Evolutionary conservation across 2,329 filamentous ascomycete species (phyloP).

Genomic region (Rhynchosporium secalis): DNA sequence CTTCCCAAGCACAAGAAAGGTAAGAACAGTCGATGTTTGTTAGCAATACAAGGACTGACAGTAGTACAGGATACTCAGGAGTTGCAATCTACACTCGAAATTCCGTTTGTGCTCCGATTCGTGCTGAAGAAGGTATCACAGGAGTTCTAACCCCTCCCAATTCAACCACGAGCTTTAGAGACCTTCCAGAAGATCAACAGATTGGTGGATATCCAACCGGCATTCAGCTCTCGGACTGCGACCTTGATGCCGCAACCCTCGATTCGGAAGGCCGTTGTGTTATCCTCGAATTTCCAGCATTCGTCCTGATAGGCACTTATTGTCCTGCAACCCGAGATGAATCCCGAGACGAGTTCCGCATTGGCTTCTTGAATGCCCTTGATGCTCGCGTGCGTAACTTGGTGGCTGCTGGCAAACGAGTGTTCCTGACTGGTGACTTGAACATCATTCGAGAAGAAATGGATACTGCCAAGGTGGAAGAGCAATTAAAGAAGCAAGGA

Average conservation of each 20-base stretch:
- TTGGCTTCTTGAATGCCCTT: constrained; percentile 75
- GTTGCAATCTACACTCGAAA: constrained; percentile 95
- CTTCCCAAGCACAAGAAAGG: constrained; percentile 93
- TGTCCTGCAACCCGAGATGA: constrained; percentile 88
- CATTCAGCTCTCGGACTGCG: constrained; percentile 63
- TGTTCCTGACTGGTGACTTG: constrained; percentile 83
- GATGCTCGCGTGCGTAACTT: constrained; percentile 86
- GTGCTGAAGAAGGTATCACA: constrained; percentile 90
- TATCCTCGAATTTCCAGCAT: constrained; percentile 88
- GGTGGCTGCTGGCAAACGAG: constrained; percentile 74
- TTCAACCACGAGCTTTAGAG: constrained; percentile 68
- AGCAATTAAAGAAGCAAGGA: constrained; percentile 69
- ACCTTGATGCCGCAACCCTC: constrained; percentile 68
- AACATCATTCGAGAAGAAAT: constrained; percentile 68
- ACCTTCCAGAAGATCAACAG: constrained; percentile 69
- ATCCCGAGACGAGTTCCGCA: constrained; percentile 76
- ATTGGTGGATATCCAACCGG: constrained; percentile 86
- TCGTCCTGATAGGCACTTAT: constrained; percentile 91
- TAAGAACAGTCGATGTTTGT: constrained; percentile 38
- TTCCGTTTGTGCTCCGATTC: constrained; percentile 78
- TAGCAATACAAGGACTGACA: background rate
- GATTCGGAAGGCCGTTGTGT: constrained; percentile 93
- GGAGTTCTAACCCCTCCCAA: constrained; percentile 75
- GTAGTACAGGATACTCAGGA: constrained; percentile 77
- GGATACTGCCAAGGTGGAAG: constrained; percentile 74